Percentiles rank a stretch among this genome's conserved stretches.
Evolutionary conservation across 305 asterid species (phyloP).

Genomic region (Plantago lanceolata): DNA sequence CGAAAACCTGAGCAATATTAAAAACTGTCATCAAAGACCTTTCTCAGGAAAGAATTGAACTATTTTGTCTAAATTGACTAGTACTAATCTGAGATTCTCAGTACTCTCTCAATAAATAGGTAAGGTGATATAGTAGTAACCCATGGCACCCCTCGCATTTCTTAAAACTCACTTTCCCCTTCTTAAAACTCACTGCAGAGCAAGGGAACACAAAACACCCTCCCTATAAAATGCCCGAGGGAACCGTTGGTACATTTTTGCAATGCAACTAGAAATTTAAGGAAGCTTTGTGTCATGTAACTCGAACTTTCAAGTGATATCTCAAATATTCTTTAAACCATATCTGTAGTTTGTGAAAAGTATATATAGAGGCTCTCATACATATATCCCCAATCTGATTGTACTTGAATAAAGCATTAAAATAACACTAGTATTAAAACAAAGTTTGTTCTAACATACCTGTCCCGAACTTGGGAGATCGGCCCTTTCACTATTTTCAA

Average conservation of each 20-base stretch:
- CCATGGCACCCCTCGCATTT: too few species aligned
- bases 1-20: slow-evolving; percentile 45
- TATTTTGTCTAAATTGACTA: background rate
- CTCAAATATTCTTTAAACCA: too few species aligned
- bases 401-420: background rate
- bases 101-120: background rate
- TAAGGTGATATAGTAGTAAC: background rate
- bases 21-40: background rate
- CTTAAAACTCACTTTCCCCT: too few species aligned
- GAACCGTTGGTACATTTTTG: too few species aligned
- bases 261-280: too few species aligned
- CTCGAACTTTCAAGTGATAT: too few species aligned
- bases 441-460: slow-evolving; percentile 29
- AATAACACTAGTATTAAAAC: background rate
- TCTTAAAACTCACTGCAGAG: too few species aligned
- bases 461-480: slow-evolving; percentile 74
- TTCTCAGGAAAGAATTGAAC: background rate
- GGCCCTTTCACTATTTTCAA: slow-evolving; percentile 44
- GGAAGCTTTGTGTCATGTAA: too few species aligned
- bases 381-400: background rate
- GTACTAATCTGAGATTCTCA: background rate
- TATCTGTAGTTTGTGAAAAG: background rate
- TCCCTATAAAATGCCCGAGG: too few species aligned
- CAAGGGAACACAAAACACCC: too few species aligned
- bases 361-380: background rate